Percentiles rank a stretch among this genome's conserved stretches.
These are phyloP conservation scores for Inga leiocalycina DNA, from an alignment of 306 rosid genomes.

Conservation along the genomic window DNA sequence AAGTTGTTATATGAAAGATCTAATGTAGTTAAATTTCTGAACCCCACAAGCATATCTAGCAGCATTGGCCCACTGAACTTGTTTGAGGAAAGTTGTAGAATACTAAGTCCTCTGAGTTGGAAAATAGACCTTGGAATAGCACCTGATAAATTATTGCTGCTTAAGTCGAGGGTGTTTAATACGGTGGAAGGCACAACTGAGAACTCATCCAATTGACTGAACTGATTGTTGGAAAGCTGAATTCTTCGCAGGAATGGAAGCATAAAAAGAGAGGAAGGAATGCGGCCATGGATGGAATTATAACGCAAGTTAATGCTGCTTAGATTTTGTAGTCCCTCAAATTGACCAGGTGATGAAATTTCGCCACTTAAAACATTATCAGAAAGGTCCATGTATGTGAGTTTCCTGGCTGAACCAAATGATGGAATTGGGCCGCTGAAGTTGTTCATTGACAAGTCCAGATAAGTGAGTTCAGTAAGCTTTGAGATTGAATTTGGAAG, in stretches of 20 bases:
- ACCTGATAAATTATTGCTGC: slow-evolving; percentile 54
- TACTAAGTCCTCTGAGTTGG: slow-evolving; percentile 34
- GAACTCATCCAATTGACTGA: slow-evolving; percentile 30
- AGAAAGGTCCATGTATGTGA: slow-evolving; percentile 44
- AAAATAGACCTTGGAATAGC: slow-evolving; percentile 42
- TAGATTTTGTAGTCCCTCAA: slow-evolving; percentile 36
- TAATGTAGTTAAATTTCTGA: slow-evolving; percentile 44
- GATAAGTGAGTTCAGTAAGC: slow-evolving; percentile 22
- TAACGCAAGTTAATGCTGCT: not conserved
- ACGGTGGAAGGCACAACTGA: slow-evolving; percentile 3
- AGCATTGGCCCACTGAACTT: slow-evolving; percentile 44
- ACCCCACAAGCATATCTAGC: slow-evolving; percentile 17
- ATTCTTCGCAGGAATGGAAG: slow-evolving; percentile 34
- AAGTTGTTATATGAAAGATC: slow-evolving; percentile 67
- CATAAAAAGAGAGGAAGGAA: slow-evolving; percentile 43
- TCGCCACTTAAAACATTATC: slow-evolving; percentile 37
- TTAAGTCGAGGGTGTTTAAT: slow-evolving; percentile 54
- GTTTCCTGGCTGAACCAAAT: slow-evolving; percentile 27
- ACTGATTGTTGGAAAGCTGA: slow-evolving; percentile 38
- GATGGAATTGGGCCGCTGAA: slow-evolving; percentile 49
- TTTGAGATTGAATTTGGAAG: slow-evolving; percentile 43
- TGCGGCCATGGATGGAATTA: slow-evolving; percentile 43
- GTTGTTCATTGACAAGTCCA: slow-evolving; percentile 37
- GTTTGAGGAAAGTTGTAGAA: slow-evolving; percentile 58
- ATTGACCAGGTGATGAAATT: slow-evolving; percentile 33